phyloP scores from a whole-genome alignment of 208 protist species.

The Leishmania arabica region DNA sequence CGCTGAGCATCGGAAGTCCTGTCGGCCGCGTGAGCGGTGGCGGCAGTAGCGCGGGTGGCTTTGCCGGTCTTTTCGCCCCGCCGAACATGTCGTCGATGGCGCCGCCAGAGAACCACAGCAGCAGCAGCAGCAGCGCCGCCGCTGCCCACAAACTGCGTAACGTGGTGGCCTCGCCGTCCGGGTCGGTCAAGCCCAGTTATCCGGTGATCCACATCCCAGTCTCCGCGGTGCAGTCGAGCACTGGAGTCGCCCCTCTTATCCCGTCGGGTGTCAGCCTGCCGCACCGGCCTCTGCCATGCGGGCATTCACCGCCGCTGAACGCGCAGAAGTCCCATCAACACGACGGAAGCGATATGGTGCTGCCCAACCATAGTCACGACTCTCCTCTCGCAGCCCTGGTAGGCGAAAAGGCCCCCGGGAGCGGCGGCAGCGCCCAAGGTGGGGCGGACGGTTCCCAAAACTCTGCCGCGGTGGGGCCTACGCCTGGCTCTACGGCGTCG shows the following conservation, averaged over 20 bases:
- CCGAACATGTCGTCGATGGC: background rate
- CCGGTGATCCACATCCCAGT: background rate
- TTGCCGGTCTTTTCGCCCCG: background rate
- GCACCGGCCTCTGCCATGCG: background rate
- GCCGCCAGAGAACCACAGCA: constrained; percentile 4
- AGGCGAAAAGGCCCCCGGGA: background rate
- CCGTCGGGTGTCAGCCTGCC: background rate
- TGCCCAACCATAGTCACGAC: background rate
- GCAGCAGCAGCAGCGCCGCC: background rate
- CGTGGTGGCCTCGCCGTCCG: background rate
- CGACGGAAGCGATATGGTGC: background rate
- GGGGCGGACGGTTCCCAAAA: constrained; percentile 4
- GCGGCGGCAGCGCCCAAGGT: background rate
- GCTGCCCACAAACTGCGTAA: background rate
- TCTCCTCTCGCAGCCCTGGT: constrained; percentile 1
- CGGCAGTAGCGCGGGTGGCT: background rate
- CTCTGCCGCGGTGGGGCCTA: background rate
- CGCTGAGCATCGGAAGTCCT: constrained; percentile 3
- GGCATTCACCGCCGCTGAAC: too few species aligned
- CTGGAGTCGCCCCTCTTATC: background rate
- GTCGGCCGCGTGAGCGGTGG: background rate
- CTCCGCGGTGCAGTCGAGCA: background rate
- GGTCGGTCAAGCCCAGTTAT: background rate
- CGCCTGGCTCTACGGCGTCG: constrained; percentile 7
- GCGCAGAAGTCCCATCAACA: background rate